These are phyloP conservation scores for Solanum clarkiae DNA, from an alignment of 257 asterid genomes.

Conservation along the genomic window DNA sequence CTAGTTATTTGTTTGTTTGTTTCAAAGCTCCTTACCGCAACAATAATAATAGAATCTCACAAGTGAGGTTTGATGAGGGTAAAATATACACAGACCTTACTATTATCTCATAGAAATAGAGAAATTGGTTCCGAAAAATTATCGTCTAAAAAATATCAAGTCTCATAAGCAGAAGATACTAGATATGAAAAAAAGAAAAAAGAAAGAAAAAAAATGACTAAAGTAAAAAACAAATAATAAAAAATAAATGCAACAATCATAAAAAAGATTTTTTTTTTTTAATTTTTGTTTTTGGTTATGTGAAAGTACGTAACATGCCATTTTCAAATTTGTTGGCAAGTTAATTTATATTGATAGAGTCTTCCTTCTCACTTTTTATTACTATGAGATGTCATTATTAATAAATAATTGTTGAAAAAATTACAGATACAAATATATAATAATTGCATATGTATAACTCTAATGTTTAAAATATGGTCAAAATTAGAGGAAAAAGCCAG, in stretches of 20 bases:
- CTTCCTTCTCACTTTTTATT: conserved; percentile 31
- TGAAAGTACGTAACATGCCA: background rate
- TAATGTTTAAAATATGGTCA: background rate
- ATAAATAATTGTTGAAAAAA: background rate
- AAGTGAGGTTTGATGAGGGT: too few species aligned
- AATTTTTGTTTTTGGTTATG: background rate
- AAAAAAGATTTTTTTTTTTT: background rate
- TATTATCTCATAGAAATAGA: too few species aligned
- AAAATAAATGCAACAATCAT: background rate
- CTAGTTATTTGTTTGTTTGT: background rate
- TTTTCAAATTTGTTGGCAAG: background rate
- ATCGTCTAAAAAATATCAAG: too few species aligned
- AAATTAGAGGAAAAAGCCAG: background rate
- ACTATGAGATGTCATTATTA: conserved; percentile 9
- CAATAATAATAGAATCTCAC: too few species aligned
- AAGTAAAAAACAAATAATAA: too few species aligned
- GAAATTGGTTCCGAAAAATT: rapidly evolving
- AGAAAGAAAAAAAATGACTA: too few species aligned
- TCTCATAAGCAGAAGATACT: too few species aligned
- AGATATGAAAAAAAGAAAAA: too few species aligned
- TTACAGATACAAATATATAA: background rate
- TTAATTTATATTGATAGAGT: conserved; percentile 11
- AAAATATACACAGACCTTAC: too few species aligned
- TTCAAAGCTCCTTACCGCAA: too few species aligned
- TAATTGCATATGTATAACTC: background rate